Conservation (phyloP, 306 rosid genomes). For the Carpinus viminea region DNA sequence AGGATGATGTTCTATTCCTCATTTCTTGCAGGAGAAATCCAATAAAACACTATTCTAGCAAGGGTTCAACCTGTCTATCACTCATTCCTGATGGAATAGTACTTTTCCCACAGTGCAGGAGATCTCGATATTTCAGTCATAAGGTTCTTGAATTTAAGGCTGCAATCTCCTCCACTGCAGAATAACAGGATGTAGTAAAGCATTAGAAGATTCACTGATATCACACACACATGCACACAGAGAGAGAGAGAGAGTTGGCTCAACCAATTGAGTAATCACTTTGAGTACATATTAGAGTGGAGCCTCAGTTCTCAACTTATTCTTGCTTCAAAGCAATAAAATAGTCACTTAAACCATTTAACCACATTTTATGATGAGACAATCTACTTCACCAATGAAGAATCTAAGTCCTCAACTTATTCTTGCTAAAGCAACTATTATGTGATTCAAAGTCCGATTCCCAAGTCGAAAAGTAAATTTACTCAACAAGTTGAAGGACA, state of each 20-base stretch:
- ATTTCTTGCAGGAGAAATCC: neutral
- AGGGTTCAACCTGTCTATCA: slow-evolving; percentile 33
- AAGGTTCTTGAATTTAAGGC: slow-evolving; percentile 88
- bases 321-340: neutral
- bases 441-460: neutral
- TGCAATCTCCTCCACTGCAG: slow-evolving; percentile 97
- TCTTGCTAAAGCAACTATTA: too few relatives aligned
- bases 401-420: neutral
- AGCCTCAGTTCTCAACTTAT: neutral
- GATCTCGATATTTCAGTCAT: slow-evolving; percentile 84
- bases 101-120: slow-evolving; percentile 74
- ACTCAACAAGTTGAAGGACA: neutral
- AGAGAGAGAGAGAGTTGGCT: neutral
- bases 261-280: neutral
- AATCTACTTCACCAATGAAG: neutral
- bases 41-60: neutral
- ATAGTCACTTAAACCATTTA: neutral
- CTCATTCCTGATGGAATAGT: slow-evolving; percentile 86
- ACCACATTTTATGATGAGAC: neutral
- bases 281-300: neutral
- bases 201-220: slow-evolving; percentile 6
- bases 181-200: slow-evolving; percentile 16
- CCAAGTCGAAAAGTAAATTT: neutral
- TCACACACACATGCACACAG: neutral
- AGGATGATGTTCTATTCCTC: slow-evolving; percentile 5